phyloP scores from a whole-genome alignment of 495 filamentous ascomycete species.

The Penicillium malachiteum region DNA sequence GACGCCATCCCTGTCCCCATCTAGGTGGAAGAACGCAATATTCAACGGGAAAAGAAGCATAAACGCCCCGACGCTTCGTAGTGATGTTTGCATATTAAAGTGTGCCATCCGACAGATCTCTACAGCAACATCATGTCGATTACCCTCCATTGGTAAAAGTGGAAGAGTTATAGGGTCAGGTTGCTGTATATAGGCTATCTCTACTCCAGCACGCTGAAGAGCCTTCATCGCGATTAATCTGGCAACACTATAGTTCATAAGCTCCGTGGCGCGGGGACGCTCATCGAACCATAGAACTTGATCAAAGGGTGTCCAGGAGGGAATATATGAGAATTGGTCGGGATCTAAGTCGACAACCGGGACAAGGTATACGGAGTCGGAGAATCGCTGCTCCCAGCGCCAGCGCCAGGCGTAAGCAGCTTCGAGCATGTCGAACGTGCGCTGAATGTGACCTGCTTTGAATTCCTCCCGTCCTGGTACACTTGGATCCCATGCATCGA shows the following conservation, averaged over 20 bases:
- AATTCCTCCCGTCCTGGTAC: slow-evolving; percentile 4
- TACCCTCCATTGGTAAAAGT: slow-evolving; percentile 21
- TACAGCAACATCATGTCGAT: slow-evolving; percentile 14
- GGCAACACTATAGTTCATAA: slow-evolving; percentile 14
- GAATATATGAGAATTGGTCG: background rate
- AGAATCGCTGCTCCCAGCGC: slow-evolving; percentile 15
- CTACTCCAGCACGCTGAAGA: slow-evolving; percentile 7
- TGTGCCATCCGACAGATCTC: slow-evolving; percentile 22
- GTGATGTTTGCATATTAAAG: slow-evolving; percentile 15
- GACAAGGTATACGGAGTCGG: slow-evolving; percentile 6
- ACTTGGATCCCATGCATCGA: background rate
- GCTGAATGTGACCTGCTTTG: background rate
- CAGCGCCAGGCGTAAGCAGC: slow-evolving; percentile 18
- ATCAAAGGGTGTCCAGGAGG: slow-evolving; percentile 15
- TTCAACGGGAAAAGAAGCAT: slow-evolving; percentile 21
- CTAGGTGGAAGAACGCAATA: slow-evolving; percentile 14
- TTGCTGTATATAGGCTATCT: background rate
- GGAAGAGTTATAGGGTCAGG: background rate
- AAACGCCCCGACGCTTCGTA: slow-evolving; percentile 15
- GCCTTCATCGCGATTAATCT: slow-evolving; percentile 9
- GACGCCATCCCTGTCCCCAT: background rate
- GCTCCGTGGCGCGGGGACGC: slow-evolving; percentile 13
- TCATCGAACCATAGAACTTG: slow-evolving; percentile 15
- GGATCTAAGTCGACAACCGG: background rate
- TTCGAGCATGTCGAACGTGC: slow-evolving; percentile 4